phyloP scores from a whole-genome alignment of 2,329 filamentous ascomycete genomes.

The Epichloe sp. region DNA sequence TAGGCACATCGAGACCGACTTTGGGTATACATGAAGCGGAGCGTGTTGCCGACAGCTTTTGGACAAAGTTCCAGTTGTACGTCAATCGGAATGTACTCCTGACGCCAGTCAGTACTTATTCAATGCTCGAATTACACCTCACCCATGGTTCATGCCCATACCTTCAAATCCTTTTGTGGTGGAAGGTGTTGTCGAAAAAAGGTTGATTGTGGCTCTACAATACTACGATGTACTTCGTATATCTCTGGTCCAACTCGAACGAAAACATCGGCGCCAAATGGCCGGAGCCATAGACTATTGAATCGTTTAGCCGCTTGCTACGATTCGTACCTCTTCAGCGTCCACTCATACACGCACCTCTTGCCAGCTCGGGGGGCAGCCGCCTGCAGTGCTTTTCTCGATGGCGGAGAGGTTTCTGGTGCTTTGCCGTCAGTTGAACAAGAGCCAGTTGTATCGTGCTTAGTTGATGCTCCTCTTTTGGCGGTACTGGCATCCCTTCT shows the following conservation, averaged over 20 bases:
- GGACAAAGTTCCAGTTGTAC: slow-evolving; percentile 14
- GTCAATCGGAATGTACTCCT: slow-evolving; percentile 17
- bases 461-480: neutral
- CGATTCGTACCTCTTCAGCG: neutral
- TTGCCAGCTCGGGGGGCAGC: slow-evolving; percentile 15
- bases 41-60: slow-evolving; percentile 16
- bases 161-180: slow-evolving; percentile 13
- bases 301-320: neutral
- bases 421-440: neutral
- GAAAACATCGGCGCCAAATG: slow-evolving; percentile 21
- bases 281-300: slow-evolving; percentile 18
- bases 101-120: neutral
- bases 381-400: slow-evolving; percentile 14
- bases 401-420: neutral
- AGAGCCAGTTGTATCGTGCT: neutral
- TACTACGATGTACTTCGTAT: slow-evolving; percentile 21
- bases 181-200: slow-evolving; percentile 23
- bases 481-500: neutral
- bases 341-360: slow-evolving; percentile 9
- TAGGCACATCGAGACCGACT: slow-evolving; percentile 10
- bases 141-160: neutral
- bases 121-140: neutral
- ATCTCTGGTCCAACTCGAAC: slow-evolving; percentile 12
- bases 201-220: slow-evolving; percentile 19
- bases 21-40: slow-evolving; percentile 23